phyloP scores from a whole-genome alignment of 441 rosid genomes.

The Viola pubescens region DNA sequence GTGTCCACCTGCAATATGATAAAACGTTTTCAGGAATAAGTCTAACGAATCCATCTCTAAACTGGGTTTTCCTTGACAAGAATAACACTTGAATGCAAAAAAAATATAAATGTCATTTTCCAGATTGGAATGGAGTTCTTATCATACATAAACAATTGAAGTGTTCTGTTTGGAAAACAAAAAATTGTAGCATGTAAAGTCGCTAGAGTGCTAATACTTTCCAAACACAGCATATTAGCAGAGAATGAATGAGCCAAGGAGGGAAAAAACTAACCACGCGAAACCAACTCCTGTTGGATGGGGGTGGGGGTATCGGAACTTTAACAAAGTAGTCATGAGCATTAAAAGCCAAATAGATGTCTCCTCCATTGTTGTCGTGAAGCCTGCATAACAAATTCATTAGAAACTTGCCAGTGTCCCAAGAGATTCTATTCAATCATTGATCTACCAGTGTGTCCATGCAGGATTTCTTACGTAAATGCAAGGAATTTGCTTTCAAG shows the following conservation, averaged over 20 bases:
- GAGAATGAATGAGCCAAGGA: background rate
- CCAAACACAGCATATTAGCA: no score
- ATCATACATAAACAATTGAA: no score
- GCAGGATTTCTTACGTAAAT: constrained; percentile 4
- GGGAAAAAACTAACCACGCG: constrained; percentile 62
- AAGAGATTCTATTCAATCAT: background rate
- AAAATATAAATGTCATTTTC: no score
- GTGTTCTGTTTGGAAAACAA: no score
- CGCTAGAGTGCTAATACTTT: no score
- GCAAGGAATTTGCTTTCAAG: constrained; percentile 64
- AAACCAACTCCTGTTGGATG: constrained; percentile 48
- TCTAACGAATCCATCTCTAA: no score
- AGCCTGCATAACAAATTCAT: background rate
- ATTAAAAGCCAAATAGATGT: constrained; percentile 5
- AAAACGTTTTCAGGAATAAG: background rate
- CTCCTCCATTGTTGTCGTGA: constrained; percentile 2
- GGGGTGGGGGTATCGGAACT: constrained; percentile 57
- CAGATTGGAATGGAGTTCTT: no score
- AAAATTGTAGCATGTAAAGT: no score
- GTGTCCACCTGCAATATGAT: constrained; percentile 64
- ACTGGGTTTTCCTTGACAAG: no score
- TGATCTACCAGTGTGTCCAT: background rate
- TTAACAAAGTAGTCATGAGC: constrained; percentile 62
- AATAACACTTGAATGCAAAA: no score
- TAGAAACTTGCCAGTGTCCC: background rate